These are phyloP conservation scores for Ilyonectria robusta DNA, from an alignment of 2,329 filamentous ascomycete species.

Conservation along the genomic window DNA sequence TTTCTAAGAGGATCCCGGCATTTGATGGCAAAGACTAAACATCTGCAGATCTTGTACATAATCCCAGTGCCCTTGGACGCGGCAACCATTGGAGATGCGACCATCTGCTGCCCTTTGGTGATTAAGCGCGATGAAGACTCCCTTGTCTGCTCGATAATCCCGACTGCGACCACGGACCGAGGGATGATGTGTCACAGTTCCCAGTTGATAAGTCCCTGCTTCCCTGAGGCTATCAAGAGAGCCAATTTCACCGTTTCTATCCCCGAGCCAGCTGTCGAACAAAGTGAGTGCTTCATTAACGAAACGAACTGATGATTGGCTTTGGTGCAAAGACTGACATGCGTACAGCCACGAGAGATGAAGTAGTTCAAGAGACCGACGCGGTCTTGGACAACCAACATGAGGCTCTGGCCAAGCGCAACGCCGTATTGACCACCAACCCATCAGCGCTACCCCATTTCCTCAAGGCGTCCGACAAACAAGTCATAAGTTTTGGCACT, in stretches of 20 bases:
- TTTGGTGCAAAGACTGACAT: neutral
- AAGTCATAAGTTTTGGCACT: neutral
- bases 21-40: neutral
- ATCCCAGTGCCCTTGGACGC: slow-evolving; percentile 38
- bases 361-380: neutral
- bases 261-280: neutral
- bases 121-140: slow-evolving; percentile 31
- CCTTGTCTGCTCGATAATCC: slow-evolving; percentile 32
- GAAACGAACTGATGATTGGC: neutral
- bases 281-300: neutral
- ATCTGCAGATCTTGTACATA: slow-evolving; percentile 32
- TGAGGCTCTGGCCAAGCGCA: neutral
- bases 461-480: neutral
- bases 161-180: slow-evolving; percentile 30
- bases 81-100: slow-evolving; percentile 37
- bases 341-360: neutral
- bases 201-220: slow-evolving; percentile 10
- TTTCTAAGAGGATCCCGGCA: neutral
- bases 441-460: neutral
- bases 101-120: slow-evolving; percentile 36
- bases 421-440: neutral
- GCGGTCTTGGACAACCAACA: neutral
- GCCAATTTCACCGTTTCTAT: slow-evolving; percentile 29
- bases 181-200: slow-evolving; percentile 11
- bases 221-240: slow-evolving; percentile 30